Conservation (phyloP, 225 moss, liverwort and hornwort genomes). For the Rhytidiadelphus loreus region DNA sequence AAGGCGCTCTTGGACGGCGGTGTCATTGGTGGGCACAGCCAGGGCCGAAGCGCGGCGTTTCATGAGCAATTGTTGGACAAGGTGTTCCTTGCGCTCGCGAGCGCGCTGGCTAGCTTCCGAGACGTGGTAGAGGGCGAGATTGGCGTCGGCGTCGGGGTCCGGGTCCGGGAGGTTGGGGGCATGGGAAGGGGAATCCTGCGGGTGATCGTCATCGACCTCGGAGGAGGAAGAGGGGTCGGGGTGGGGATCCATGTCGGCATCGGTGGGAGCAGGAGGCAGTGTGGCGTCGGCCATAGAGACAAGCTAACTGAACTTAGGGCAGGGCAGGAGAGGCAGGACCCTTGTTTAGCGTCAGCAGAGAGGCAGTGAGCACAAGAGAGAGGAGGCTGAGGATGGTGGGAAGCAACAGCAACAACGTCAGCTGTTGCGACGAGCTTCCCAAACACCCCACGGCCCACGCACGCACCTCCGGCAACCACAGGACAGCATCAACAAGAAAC, state of each 20-base stretch:
- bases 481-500: not conserved
- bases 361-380: not conserved
- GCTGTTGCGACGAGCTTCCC: not conserved
- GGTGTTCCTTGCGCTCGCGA: constrained; percentile 69
- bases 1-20: constrained; percentile 75
- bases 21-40: constrained; percentile 87
- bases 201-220: not conserved
- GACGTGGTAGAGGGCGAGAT: constrained; percentile 48
- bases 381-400: not conserved
- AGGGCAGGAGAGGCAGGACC: not conserved
- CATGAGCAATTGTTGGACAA: constrained; percentile 75
- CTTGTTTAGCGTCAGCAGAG: not conserved
- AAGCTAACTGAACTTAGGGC: not conserved
- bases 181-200: not conserved
- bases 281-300: not conserved
- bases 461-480: not conserved
- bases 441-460: not conserved
- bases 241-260: not conserved
- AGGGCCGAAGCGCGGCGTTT: constrained; percentile 80
- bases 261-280: not conserved
- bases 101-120: constrained; percentile 93
- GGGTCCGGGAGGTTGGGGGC: not conserved
- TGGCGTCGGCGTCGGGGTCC: not conserved
- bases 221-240: not conserved
- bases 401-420: not conserved